Conservation (phyloP, 192 early-diverging fungal genomes). For the Paraglomus occultum region DNA sequence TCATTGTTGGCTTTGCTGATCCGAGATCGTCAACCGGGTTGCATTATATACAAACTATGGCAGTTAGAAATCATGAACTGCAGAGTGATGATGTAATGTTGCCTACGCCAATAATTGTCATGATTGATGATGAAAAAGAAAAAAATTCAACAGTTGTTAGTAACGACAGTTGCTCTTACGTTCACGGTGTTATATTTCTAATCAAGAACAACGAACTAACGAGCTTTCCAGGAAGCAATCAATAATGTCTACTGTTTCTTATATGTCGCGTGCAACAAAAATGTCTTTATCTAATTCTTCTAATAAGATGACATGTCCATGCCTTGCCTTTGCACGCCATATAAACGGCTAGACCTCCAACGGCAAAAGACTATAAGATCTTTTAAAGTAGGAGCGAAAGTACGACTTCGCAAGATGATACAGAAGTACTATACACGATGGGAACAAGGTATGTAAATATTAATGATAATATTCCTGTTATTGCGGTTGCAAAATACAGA, state of each 20-base stretch:
- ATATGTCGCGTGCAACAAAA: constrained; percentile 10
- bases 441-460: constrained; percentile 11
- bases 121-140: too few species aligned
- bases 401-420: constrained; percentile 19
- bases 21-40: constrained; percentile 11
- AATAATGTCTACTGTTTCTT: too few species aligned
- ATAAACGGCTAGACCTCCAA: constrained; percentile 5
- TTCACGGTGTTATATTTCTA: too few species aligned
- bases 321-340: constrained; percentile 4
- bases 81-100: too few species aligned
- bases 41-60: constrained; percentile 6
- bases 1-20: constrained; percentile 19
- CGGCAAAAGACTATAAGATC: constrained; percentile 15
- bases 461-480: too few species aligned
- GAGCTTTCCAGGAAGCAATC: too few species aligned
- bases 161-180: too few species aligned
- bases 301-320: neutral
- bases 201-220: too few species aligned
- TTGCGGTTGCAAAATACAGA: too few species aligned
- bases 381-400: constrained; percentile 19
- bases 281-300: constrained; percentile 9
- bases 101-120: too few species aligned
- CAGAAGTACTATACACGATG: constrained; percentile 15
- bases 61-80: too few species aligned
- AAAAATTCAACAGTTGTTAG: too few species aligned